Percentiles rank a stretch among this genome's conserved stretches.
phyloP scores from a whole-genome alignment of 129 eudicot species.

The Lonicera japonica region DNA sequence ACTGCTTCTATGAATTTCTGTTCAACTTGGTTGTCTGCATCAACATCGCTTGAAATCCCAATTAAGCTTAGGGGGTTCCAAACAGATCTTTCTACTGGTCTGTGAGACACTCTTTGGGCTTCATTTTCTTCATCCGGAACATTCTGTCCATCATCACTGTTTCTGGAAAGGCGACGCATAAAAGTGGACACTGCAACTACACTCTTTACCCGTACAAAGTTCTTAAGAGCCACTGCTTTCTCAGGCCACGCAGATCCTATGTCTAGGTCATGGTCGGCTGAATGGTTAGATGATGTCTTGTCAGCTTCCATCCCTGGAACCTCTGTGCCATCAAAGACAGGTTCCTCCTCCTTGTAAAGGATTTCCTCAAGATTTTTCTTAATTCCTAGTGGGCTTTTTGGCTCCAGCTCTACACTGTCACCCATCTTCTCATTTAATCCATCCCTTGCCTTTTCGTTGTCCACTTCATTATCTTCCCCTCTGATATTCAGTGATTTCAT shows the following conservation, averaged over 20 bases:
- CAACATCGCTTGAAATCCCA: constrained; percentile 22
- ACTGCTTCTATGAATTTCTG: constrained; percentile 15
- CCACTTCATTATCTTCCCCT: constrained; percentile 1
- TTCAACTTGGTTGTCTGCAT: constrained; percentile 29
- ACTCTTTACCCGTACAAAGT: constrained; percentile 43
- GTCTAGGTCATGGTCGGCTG: constrained; percentile 7
- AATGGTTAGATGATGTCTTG: constrained; percentile 13
- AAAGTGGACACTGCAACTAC: constrained; percentile 39
- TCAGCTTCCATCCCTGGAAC: constrained; percentile 32
- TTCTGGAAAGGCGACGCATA: constrained; percentile 44
- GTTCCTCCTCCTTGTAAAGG: constrained; percentile 31
- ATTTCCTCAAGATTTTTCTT: constrained; percentile 13
- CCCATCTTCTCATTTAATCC: constrained; percentile 7
- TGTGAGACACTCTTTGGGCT: constrained; percentile 18
- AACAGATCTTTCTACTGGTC: constrained; percentile 15
- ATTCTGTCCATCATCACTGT: constrained; percentile 27
- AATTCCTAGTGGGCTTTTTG: constrained; percentile 10
- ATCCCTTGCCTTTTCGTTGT: constrained; percentile 18
- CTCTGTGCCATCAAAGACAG: constrained; percentile 42
- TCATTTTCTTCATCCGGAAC: constrained; percentile 21
- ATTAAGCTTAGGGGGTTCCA: constrained; percentile 35
- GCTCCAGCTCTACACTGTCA: constrained; percentile 5
- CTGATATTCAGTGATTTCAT: constrained; percentile 8
- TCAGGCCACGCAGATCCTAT: constrained; percentile 35
- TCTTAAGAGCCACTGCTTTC: constrained; percentile 41